Evolutionary conservation across 352 stramenopile genomes (phyloP).

Genomic region (Saprolegnia parasitica): DNA sequence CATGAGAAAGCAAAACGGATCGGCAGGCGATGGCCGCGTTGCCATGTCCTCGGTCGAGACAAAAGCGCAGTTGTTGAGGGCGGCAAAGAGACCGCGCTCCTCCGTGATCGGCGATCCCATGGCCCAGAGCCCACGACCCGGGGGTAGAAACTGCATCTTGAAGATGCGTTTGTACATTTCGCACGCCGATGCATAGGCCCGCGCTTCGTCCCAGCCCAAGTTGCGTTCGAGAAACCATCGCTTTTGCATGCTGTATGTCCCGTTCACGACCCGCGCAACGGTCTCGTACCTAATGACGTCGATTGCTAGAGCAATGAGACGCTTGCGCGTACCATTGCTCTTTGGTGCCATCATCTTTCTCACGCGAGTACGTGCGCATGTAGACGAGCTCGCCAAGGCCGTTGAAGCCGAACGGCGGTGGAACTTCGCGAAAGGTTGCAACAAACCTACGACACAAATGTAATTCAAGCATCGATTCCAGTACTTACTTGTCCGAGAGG

Average conservation of each 20-base stretch:
- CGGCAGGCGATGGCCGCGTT: constrained; percentile 47
- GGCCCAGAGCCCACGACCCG: constrained; percentile 88
- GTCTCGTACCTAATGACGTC: constrained; percentile 53
- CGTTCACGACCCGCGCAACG: constrained; percentile 90
- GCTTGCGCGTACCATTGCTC: constrained; percentile 66
- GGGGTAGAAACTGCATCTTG: constrained; percentile 92
- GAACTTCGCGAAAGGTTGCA: constrained; percentile 40
- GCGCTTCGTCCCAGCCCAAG: constrained; percentile 63
- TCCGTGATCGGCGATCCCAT: constrained; percentile 92
- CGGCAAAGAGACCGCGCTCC: constrained; percentile 73
- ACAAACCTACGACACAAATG: constrained; percentile 40
- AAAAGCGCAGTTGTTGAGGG: constrained; percentile 93
- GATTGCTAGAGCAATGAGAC: not conserved
- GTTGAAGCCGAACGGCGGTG: constrained; percentile 90
- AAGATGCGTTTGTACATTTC: constrained; percentile 93
- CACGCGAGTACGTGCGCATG: constrained; percentile 86
- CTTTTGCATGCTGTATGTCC: constrained; percentile 92
- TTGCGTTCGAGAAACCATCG: constrained; percentile 56
- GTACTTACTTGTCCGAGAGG: no score
- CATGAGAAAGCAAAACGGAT: constrained; percentile 94
- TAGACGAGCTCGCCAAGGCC: constrained; percentile 92
- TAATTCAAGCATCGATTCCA: no score
- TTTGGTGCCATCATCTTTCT: constrained; percentile 69
- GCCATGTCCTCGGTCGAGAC: constrained; percentile 80
- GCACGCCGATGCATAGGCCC: constrained; percentile 53